phyloP scores from a whole-genome alignment of 768 basidiomycete genomes.

The Rhizopogon roseolus region DNA sequence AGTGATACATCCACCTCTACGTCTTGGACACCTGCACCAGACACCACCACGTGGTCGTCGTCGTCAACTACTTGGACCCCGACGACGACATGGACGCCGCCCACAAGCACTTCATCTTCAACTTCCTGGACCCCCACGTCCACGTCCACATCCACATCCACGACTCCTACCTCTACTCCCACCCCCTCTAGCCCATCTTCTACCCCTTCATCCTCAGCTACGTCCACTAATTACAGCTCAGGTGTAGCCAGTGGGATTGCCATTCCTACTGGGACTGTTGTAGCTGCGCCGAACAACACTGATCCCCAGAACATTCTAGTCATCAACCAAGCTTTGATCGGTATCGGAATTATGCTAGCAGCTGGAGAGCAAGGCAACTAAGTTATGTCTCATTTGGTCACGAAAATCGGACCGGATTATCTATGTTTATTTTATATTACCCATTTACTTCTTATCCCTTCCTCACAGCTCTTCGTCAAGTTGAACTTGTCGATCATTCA shows the following conservation, averaged over 20 bases:
- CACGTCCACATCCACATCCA: slow-evolving; percentile 7
- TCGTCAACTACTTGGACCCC: slow-evolving; percentile 9
- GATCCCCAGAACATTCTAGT: slow-evolving; percentile 29
- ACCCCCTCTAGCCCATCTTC: slow-evolving; percentile 7
- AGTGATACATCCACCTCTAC: slow-evolving; percentile 18
- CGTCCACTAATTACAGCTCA: slow-evolving; percentile 13
- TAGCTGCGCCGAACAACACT: slow-evolving; percentile 26
- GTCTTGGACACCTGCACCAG: slow-evolving; percentile 11
- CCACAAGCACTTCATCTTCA: slow-evolving; percentile 16
- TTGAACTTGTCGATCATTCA: not conserved
- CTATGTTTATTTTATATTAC: not conserved
- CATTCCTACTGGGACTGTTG: slow-evolving; percentile 14
- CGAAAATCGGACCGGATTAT: not conserved
- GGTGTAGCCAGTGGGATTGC: slow-evolving; percentile 21
- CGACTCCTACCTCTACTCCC: slow-evolving; percentile 23
- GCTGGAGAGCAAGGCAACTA: slow-evolving; percentile 2
- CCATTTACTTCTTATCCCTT: not conserved
- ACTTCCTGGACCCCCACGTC: slow-evolving; percentile 16
- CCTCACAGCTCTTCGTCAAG: not conserved
- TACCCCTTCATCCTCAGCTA: slow-evolving; percentile 17
- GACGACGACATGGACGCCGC: slow-evolving; percentile 7
- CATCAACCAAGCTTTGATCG: slow-evolving; percentile 33
- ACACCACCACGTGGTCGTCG: slow-evolving; percentile 1
- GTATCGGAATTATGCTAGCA: slow-evolving; percentile 20
- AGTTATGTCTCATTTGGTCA: slow-evolving; percentile 1